Evolutionary conservation across 2,329 filamentous ascomycete genomes (phyloP).

Genomic region (Arachnomyces sp.): DNA sequence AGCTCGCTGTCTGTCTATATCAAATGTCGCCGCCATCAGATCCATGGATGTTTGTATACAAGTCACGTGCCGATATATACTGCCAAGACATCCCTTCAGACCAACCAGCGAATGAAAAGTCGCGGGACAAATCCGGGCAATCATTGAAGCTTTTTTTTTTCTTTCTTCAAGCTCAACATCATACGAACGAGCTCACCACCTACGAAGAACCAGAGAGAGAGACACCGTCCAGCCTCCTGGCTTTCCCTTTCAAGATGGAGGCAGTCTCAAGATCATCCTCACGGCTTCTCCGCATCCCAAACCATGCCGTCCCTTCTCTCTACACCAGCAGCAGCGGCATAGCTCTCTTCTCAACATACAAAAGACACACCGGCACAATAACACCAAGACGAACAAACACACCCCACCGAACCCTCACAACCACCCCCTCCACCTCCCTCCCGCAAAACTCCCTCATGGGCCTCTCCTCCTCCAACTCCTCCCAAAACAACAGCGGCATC

Average conservation of each 20-base stretch:
- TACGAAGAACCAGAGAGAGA: no score
- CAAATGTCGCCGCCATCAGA: no score
- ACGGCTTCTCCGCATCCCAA: constrained; percentile 24
- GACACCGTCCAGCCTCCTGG: no score
- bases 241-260: constrained; percentile 25
- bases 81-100: no score
- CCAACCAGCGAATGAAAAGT: no score
- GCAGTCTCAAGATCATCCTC: constrained; percentile 27
- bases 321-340: neutral
- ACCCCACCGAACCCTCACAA: constrained; percentile 23
- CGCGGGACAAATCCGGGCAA: no score
- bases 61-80: no score
- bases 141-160: neutral
- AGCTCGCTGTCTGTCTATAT: no score
- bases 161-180: neutral
- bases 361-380: neutral
- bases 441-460: constrained; percentile 28
- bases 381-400: constrained; percentile 14
- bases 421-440: constrained; percentile 20
- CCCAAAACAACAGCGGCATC: constrained; percentile 22
- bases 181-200: neutral
- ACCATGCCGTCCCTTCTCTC: constrained; percentile 5
- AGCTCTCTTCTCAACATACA: neutral
- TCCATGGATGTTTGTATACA: no score
- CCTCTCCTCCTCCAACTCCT: constrained; percentile 19